These are phyloP conservation scores for Gypsophila paniculata DNA, from an alignment of 179 eudicot species.

Conservation along the genomic window DNA sequence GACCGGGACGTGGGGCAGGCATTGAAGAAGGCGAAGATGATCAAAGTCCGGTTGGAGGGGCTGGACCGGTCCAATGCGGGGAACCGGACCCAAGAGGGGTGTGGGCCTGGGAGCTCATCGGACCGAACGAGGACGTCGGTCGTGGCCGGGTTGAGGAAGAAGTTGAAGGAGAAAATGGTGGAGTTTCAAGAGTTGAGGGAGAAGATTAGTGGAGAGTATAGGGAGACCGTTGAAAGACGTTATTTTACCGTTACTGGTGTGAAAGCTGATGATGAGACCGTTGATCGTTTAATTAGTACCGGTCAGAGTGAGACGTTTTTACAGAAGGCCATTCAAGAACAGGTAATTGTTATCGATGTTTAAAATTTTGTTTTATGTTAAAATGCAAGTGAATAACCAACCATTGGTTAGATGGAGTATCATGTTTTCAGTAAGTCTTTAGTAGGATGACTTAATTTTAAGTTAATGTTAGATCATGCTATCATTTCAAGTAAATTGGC, in stretches of 20 bases:
- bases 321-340: slow-evolving; percentile 37
- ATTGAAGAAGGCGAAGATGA: slow-evolving; percentile 30
- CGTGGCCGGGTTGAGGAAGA: slow-evolving; percentile 32
- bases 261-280: slow-evolving; percentile 31
- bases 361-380: not conserved
- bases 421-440: no score
- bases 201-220: slow-evolving; percentile 33
- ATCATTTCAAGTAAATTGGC: no score
- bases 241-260: slow-evolving; percentile 41
- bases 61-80: slow-evolving; percentile 29
- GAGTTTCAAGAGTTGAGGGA: slow-evolving; percentile 34
- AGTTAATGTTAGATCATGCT: no score
- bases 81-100: slow-evolving; percentile 22
- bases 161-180: slow-evolving; percentile 33
- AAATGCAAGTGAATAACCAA: no score
- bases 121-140: slow-evolving; percentile 30
- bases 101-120: slow-evolving; percentile 35
- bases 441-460: no score
- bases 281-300: slow-evolving; percentile 34
- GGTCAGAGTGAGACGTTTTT: slow-evolving; percentile 36
- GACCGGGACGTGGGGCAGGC: slow-evolving; percentile 29
- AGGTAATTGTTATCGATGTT: slow-evolving; percentile 15
- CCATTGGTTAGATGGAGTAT: no score
- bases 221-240: slow-evolving; percentile 32
- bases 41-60: slow-evolving; percentile 30